Evolutionary conservation across 2,329 filamentous ascomycete genomes (phyloP).

Genomic region (Monilinia aucupariae): DNA sequence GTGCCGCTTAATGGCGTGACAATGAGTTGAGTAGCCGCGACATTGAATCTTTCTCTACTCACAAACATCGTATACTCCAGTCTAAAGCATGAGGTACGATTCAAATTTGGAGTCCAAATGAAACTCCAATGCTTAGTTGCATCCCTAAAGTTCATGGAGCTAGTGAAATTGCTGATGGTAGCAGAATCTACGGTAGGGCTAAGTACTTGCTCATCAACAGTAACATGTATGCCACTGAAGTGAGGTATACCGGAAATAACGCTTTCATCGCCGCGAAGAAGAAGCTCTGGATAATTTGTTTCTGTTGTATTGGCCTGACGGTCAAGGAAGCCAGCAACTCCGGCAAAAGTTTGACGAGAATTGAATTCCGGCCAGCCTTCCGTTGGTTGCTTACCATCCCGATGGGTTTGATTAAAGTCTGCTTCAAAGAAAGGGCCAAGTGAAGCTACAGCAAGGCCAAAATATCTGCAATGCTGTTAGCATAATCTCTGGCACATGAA

Average conservation of each 20-base stretch:
- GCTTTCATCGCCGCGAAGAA: constrained; percentile 58
- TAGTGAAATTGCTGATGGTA: constrained; percentile 58
- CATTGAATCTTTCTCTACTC: constrained; percentile 17
- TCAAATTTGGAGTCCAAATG: constrained; percentile 16
- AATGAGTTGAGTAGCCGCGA: constrained; percentile 18
- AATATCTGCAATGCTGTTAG: constrained; percentile 15
- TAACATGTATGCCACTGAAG: constrained; percentile 54
- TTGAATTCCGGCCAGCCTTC: constrained; percentile 64
- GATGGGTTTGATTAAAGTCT: constrained; percentile 23
- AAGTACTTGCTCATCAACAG: constrained; percentile 49
- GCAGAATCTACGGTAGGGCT: constrained; percentile 52
- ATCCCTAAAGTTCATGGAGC: constrained; percentile 38
- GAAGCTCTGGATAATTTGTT: constrained; percentile 59
- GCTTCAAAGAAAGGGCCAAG: constrained; percentile 22
- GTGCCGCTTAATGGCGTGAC: constrained; percentile 16
- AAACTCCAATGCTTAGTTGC: constrained; percentile 16
- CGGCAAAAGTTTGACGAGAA: constrained; percentile 59
- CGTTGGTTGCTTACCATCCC: constrained; percentile 16
- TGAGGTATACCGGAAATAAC: constrained; percentile 62
- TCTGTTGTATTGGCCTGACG: constrained; percentile 48
- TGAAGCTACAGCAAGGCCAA: constrained; percentile 17
- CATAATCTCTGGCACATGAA: not conserved
- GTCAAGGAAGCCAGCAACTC: constrained; percentile 63
- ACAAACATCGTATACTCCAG: constrained; percentile 47
- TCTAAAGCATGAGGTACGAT: constrained; percentile 52